phyloP scores from a whole-genome alignment of 2,329 filamentous ascomycete genomes.

The Penicillium sp. region DNA sequence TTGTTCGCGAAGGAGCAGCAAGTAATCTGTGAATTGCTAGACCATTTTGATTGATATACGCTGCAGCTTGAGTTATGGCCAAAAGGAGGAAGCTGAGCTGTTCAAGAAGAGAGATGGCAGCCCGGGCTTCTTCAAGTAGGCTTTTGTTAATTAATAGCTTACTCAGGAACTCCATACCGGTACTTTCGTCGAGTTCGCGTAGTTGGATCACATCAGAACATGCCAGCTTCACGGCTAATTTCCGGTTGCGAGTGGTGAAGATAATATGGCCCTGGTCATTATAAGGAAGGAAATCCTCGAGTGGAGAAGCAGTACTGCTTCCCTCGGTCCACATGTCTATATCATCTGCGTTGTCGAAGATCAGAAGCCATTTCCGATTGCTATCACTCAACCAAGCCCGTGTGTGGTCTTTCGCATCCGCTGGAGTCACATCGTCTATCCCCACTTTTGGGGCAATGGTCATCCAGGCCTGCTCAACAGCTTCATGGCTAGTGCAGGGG shows the following conservation, averaged over 20 bases:
- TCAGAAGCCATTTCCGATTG: constrained; percentile 29
- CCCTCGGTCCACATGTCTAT: constrained; percentile 17
- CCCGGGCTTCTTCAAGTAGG: not conserved
- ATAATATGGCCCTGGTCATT: constrained; percentile 25
- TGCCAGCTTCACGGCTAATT: constrained; percentile 10
- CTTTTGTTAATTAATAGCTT: constrained; percentile 3
- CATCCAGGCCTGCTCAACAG: constrained; percentile 26
- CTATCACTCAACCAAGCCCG: constrained; percentile 14
- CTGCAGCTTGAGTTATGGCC: constrained; percentile 17
- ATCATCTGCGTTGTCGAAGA: constrained; percentile 34
- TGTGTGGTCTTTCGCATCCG: constrained; percentile 9
- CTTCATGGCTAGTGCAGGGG: constrained; percentile 22
- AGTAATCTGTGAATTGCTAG: constrained; percentile 6
- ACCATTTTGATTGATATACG: constrained; percentile 20
- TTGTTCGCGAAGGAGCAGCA: constrained; percentile 7
- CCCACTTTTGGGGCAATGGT: constrained; percentile 19
- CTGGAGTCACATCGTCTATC: constrained; percentile 9
- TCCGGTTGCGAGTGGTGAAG: constrained; percentile 23
- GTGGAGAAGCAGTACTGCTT: not conserved
- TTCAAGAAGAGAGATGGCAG: not conserved
- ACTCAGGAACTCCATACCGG: constrained; percentile 6
- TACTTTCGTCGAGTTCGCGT: not conserved
- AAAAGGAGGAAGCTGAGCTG: constrained; percentile 17
- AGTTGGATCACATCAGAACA: constrained; percentile 14
- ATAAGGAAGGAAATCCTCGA: constrained; percentile 18